These are phyloP conservation scores for Yamagishiella unicocca DNA, from an alignment of 139 green algal species.

Conservation along the genomic window DNA sequence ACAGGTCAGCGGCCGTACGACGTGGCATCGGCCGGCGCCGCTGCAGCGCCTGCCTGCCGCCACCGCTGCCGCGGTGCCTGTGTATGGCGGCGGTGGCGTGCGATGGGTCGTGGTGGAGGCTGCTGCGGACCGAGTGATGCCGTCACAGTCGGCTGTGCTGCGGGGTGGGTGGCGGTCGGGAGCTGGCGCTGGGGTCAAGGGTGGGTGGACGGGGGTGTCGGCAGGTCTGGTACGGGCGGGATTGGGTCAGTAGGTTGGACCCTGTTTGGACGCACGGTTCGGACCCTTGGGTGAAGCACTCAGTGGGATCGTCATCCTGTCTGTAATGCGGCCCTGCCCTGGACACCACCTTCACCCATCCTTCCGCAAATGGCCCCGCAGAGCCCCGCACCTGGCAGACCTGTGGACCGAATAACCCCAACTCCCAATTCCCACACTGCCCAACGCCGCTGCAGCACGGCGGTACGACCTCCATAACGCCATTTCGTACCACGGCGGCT, in stretches of 20 bases:
- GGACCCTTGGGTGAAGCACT: too few species aligned
- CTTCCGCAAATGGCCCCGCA: not conserved
- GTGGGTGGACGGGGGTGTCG: too few species aligned
- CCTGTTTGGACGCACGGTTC: too few species aligned
- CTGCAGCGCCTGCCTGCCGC: not conserved
- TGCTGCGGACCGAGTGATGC: conserved; percentile 24
- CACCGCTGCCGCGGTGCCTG: not conserved
- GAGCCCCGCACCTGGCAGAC: not conserved
- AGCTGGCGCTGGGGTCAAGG: not conserved
- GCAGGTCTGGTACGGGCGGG: too few species aligned
- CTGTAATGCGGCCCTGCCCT: too few species aligned
- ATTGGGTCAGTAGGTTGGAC: too few species aligned
- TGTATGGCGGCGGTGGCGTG: not conserved
- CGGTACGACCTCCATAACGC: conserved; percentile 31
- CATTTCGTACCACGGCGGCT: conserved; percentile 15
- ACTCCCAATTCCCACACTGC: not conserved
- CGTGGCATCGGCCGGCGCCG: conserved; percentile 3
- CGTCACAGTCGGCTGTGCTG: not conserved
- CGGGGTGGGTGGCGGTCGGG: not conserved
- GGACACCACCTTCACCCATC: too few species aligned
- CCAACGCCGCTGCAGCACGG: not conserved
- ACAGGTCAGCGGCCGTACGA: conserved; percentile 29
- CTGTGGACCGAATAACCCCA: not conserved
- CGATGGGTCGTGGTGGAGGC: conserved; percentile 6
- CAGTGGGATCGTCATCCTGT: too few species aligned